Evolutionary conservation across 768 basidiomycete species (phyloP).

Genomic region (Lentinula detonsa): DNA sequence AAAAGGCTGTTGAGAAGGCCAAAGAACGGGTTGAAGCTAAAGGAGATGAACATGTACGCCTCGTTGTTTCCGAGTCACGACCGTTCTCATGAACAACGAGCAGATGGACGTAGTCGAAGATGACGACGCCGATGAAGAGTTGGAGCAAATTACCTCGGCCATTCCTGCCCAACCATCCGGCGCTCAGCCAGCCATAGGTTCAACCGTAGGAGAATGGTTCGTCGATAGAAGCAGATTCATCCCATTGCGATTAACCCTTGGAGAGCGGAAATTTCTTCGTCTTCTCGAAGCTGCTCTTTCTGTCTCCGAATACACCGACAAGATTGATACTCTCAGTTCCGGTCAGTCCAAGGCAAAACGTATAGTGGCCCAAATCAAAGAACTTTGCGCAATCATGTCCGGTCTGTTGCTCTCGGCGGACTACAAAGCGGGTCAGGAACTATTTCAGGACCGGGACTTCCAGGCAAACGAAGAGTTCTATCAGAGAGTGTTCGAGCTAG

Average conservation of each 20-base stretch:
- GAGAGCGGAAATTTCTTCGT: slow-evolving; percentile 79
- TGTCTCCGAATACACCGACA: slow-evolving; percentile 87
- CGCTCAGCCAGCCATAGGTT: slow-evolving; percentile 54
- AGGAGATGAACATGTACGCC: slow-evolving; percentile 25
- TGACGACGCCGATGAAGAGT: slow-evolving; percentile 36
- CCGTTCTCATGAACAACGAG: not conserved
- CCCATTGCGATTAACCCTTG: slow-evolving; percentile 67
- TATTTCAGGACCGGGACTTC: slow-evolving; percentile 80
- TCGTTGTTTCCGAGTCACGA: not conserved
- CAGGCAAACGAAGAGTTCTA: slow-evolving; percentile 76
- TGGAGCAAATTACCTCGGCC: slow-evolving; percentile 29
- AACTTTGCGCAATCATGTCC: slow-evolving; percentile 83
- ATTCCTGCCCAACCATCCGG: slow-evolving; percentile 32
- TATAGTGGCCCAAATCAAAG: slow-evolving; percentile 81
- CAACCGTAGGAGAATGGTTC: slow-evolving; percentile 78
- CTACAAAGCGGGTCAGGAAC: slow-evolving; percentile 84
- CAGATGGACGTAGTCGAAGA: slow-evolving; percentile 45
- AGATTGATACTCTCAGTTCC: slow-evolving; percentile 78
- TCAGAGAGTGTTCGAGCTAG: slow-evolving; percentile 75
- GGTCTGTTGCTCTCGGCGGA: slow-evolving; percentile 78
- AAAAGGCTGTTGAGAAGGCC: not conserved
- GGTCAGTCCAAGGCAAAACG: slow-evolving; percentile 80
- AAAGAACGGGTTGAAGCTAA: not conserved
- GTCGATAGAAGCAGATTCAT: slow-evolving; percentile 77
- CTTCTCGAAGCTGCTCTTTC: slow-evolving; percentile 79